phyloP scores from a whole-genome alignment of 805 yeast species.

The Candida oleophila region DNA sequence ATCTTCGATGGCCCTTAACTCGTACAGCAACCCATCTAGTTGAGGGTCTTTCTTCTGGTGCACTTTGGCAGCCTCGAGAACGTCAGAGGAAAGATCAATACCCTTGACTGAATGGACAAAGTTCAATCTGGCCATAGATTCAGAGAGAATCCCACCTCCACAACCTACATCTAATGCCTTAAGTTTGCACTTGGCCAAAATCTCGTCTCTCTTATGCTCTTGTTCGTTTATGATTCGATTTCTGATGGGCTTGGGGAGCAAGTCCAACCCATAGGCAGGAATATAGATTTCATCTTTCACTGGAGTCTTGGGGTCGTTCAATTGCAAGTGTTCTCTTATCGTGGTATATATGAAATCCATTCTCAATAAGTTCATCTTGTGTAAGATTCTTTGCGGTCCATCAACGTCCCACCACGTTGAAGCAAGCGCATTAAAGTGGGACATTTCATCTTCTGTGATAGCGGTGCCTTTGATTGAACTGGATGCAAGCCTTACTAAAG shows the following conservation, averaged over 20 bases:
- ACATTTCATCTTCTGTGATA: slow-evolving; percentile 61
- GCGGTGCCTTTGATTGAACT: slow-evolving; percentile 24
- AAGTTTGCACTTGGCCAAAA: slow-evolving; percentile 36
- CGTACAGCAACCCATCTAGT: slow-evolving; percentile 52
- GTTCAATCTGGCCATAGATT: slow-evolving; percentile 76
- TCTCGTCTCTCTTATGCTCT: slow-evolving; percentile 42
- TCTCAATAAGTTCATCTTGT: slow-evolving; percentile 88
- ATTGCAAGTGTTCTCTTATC: slow-evolving; percentile 42
- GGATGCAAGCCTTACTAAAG: not conserved
- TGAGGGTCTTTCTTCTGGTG: slow-evolving; percentile 70
- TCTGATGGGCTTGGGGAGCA: slow-evolving; percentile 61
- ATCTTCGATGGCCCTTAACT: slow-evolving; percentile 62
- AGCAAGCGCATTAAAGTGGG: slow-evolving; percentile 84
- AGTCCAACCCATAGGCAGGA: slow-evolving; percentile 72
- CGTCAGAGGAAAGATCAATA: slow-evolving; percentile 82
- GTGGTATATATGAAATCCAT: slow-evolving; percentile 81
- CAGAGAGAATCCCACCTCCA: slow-evolving; percentile 96
- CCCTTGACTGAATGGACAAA: slow-evolving; percentile 68
- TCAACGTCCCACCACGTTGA: slow-evolving; percentile 97
- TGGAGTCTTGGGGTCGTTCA: slow-evolving; percentile 32
- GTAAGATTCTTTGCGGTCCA: slow-evolving; percentile 91
- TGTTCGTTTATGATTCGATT: slow-evolving; percentile 50
- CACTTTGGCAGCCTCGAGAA: slow-evolving; percentile 69
- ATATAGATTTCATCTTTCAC: slow-evolving; percentile 55
- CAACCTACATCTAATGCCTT: slow-evolving; percentile 88